Evolutionary conservation across 306 rosid genomes (phyloP), one percentile per base, ranked within the genome.

Genomic region (Leucaena leucocephala): DNA sequence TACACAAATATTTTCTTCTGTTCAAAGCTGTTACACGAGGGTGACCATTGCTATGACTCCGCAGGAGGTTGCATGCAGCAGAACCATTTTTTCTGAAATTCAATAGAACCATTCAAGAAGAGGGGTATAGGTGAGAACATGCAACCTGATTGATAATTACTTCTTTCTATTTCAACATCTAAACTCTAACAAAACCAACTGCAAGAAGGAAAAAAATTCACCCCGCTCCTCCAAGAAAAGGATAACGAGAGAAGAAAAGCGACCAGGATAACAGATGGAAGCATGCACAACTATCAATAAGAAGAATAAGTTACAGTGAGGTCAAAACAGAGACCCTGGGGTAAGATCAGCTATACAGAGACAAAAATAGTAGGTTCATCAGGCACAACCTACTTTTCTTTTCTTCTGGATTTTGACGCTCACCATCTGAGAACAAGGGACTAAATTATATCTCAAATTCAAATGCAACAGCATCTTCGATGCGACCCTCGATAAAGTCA

Each of bases 1-100:
- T 76, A 81, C 92, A 83, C 91, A 83, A 76, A 79, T 85, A 70
- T 76, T 80, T 78, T 83, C 88, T 84, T 87, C 81, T 73, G 84
- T 85, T 67, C 87, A 85, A 5, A 81, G 84, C 88, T 49, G 83
- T 77, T 80, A 54, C 82, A 81, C 72, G 43, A 27, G 27, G 58
- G 67, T 84, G 58, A 77, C 80, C 76, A 11, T 79, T 62, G 83
- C 86, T 85, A 90, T 80, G 97, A 85, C 78, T 92, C 85, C 0
- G 93, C 88, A 17, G 92, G 84, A 76, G 98, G 93, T 76, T 89
- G 90, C 65, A 95, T 63, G 92, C 99, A 95, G 97, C 99, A 95
- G 81, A 93, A 93, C 99, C 99, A 92, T 91, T 95, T 95, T 84
- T 89, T 95, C 99, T 93, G 98, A 49, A 84, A 85, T 80, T 21